Evolutionary conservation across 352 stramenopile species (phyloP).

Genomic region (Peronospora destructor): DNA sequence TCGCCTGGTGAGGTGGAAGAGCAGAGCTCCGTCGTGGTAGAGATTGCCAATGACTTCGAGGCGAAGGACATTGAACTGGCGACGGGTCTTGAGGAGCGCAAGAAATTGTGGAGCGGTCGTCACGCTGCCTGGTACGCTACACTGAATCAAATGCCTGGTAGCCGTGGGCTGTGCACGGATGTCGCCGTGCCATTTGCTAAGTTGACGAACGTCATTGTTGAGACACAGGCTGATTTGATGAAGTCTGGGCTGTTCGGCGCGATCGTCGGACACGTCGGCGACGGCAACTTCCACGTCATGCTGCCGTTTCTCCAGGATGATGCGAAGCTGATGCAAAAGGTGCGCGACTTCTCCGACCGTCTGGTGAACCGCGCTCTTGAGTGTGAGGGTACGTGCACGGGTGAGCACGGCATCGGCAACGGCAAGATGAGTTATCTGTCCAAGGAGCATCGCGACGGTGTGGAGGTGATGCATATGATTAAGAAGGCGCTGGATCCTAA

Average conservation of each 20-base stretch:
- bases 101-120: constrained; percentile 78
- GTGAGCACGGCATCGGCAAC: constrained; percentile 94
- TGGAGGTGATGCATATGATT: constrained; percentile 91
- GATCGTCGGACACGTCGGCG: constrained; percentile 90
- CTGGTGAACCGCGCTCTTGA: constrained; percentile 78
- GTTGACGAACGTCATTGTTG: constrained; percentile 90
- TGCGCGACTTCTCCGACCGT: constrained; percentile 85
- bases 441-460: constrained; percentile 86
- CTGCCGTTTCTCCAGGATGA: constrained; percentile 88
- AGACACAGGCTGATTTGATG: constrained; percentile 89
- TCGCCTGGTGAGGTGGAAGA: constrained; percentile 74
- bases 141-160: constrained; percentile 73
- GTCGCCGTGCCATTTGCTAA: constrained; percentile 94
- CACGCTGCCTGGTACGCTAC: constrained; percentile 85
- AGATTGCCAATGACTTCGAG: constrained; percentile 82
- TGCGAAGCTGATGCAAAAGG: constrained; percentile 72
- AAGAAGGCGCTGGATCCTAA: constrained; percentile 93
- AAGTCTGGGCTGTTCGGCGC: constrained; percentile 85
- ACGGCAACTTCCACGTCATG: constrained; percentile 98
- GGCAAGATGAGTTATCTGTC: constrained; percentile 92
- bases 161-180: constrained; percentile 89
- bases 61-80: constrained; percentile 78
- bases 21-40: constrained; percentile 79
- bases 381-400: constrained; percentile 95
- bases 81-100: constrained; percentile 60